Base-by-base conservation (phyloP, 179 eudicot species). In the Spergularia azorica region DNA sequence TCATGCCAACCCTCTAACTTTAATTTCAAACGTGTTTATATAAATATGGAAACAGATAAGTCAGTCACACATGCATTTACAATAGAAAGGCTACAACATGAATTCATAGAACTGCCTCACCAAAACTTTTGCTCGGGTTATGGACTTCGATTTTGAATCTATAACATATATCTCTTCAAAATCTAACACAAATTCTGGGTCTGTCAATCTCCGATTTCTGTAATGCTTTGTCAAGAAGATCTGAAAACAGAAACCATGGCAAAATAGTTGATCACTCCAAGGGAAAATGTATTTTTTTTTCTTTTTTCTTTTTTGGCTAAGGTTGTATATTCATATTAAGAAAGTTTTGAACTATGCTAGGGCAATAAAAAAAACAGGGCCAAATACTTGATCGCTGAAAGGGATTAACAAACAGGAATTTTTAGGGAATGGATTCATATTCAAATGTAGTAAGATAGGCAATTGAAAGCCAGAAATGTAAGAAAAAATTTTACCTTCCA, bases 121-220 rank as follows among this genome's bases (percentile, higher is more conserved):
- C 98, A 92, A 80, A 79, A 94, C 91, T 87, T 85, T 96, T 59
- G 93, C 99, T 74, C 98, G 85, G 38, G 96, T 85, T 51, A 96
- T 94, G 60, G 96, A 88, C 87, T 90, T 94, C 32, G 94, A 82
- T 84, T 79, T 96, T 60, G 98, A 96, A 85, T 96, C 99, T 72
- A 96, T 84, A 41, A 96, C 95, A 87, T 94, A 94, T 68, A 96
- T 92, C 84, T 96, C 99, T 85, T 96, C 99, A 75, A 96, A 96
- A 86, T 96, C 98, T 48, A 96, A 80, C 71, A 85, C 85, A 84
- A 96, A 96, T 63, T 94, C 98, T 38, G 95, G 89, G 84, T 94
- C 98, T 32, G 83, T 87, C 71, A 81, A 72, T 81, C 99, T 88
- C 63, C 97, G 84, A 79, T 96, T 94, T 82, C 88, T 86, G 82